Evolutionary conservation across 2,329 filamentous ascomycete species (phyloP), one percentile per base, ranked within the genome.

Genomic region (Plenodomus biglobosus): DNA sequence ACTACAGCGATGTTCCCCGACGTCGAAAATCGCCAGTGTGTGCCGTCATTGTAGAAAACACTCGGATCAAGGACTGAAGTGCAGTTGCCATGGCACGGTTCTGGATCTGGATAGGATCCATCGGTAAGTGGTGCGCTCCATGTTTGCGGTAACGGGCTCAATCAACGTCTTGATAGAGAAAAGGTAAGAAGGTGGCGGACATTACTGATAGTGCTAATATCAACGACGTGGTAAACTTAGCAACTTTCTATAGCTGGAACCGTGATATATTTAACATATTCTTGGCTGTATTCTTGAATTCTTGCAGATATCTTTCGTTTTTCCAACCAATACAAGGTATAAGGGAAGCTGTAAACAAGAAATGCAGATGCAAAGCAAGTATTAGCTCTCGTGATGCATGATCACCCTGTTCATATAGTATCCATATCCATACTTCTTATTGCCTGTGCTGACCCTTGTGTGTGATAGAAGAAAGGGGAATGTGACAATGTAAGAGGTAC

Each of bases 21-120:
- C 0, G 78, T 80, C 1, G 76, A 76, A 52, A 80, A 80, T 4
- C 77, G 73, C 59, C 75, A 80, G 55, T 79, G 80, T 1, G 52
- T 73, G 1, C 73, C 71, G 46, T 78, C 73, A 44, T 76, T 70
- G 8, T 65, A 67, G 51, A 78, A 73, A 22, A 80, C 55, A 6
- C 66, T 64, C 1, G 78, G 77, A 46, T 80, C 78, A 42, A 79
- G 76, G 1, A 73, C 63, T 46, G 71, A 70, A 13, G 59, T 64
- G 54, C 71, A 75, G 27, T 62, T 63, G 6, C 74, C 74, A 3
- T 56, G 55, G 56, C 72, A 75, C 15, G 55, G 42, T n/a, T 68
- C 58, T n/a, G 73, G 73, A 21, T 69, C 59, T 18, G 71, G 58
- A 24, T 58, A 62, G 11, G 44, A 15, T 20, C 50, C 42, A 32